These are phyloP conservation scores for Coemansia sp. DNA, from an alignment of 192 early-diverging fungal species.

Conservation along the genomic window DNA sequence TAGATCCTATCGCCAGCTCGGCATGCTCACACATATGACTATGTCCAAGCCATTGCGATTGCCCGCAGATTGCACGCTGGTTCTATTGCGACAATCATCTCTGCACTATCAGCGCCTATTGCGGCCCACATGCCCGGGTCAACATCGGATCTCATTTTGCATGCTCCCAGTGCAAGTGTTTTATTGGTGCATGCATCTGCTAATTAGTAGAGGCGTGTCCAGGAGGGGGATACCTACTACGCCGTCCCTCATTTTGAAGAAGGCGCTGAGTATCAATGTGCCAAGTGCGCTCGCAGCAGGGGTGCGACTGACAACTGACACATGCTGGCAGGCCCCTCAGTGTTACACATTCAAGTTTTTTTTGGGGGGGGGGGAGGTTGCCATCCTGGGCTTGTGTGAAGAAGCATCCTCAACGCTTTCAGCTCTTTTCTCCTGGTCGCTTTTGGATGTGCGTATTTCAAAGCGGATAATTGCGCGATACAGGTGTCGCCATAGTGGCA, in stretches of 20 bases:
- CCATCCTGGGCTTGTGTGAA: neutral
- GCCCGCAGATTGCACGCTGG: neutral
- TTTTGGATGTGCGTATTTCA: neutral
- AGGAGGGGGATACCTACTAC: neutral
- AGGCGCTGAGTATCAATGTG: neutral
- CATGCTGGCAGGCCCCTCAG: neutral
- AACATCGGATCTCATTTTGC: slow-evolving; percentile 1
- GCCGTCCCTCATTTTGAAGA: neutral
- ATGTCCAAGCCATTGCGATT: neutral
- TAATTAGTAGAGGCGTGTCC: neutral
- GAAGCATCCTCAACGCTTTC: too few species aligned
- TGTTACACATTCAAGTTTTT: neutral
- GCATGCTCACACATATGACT: neutral
- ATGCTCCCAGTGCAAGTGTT: neutral
- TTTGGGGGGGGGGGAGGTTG: neutral
- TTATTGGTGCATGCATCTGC: neutral
- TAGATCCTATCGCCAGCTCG: neutral
- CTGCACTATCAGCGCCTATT: neutral
- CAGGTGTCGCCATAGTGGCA: too few species aligned
- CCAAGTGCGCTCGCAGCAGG: neutral
- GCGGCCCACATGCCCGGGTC: neutral
- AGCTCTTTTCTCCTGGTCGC: neutral
- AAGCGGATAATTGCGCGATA: neutral
- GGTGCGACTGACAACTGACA: neutral
- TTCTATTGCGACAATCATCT: neutral